Evolutionary conservation across 495 filamentous ascomycete species (phyloP).

Genomic region (Podospora appendiculata): DNA sequence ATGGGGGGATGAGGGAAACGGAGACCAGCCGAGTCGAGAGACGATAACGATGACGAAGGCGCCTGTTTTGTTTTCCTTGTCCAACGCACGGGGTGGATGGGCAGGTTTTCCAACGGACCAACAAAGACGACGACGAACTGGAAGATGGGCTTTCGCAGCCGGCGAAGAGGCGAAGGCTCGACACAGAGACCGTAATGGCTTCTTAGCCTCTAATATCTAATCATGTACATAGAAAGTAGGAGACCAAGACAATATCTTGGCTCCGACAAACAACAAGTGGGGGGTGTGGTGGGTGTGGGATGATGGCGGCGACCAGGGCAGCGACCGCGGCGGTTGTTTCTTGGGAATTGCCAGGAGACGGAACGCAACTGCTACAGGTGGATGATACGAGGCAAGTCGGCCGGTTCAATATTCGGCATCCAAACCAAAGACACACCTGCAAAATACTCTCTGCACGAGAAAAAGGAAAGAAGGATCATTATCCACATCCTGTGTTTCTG

Average conservation of each 20-base stretch:
- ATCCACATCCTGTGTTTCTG: too few species aligned
- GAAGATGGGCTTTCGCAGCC: conserved; percentile 1
- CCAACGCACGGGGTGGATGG: neutral
- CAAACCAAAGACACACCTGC: too few species aligned
- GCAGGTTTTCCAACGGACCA: neutral
- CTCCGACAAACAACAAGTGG: neutral
- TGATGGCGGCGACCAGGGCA: too few species aligned
- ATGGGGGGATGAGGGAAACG: neutral
- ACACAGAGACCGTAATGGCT: conserved; percentile 9
- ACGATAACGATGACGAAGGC: neutral
- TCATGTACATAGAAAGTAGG: conserved; percentile 20
- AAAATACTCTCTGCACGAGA: too few species aligned
- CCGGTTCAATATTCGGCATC: too few species aligned
- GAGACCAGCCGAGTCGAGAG: neutral
- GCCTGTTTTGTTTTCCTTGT: too few species aligned
- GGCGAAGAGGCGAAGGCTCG: conserved; percentile 1
- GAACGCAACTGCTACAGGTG: too few species aligned
- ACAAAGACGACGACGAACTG: neutral
- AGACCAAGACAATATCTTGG: neutral
- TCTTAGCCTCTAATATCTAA: conserved; percentile 27
- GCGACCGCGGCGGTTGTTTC: too few species aligned
- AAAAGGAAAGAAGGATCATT: too few species aligned
- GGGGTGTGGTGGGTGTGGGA: neutral
- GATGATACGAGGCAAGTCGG: too few species aligned
- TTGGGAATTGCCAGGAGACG: too few species aligned